Base-by-base conservation (phyloP, 345 rosid species). In the Citropsis articulata region DNA sequence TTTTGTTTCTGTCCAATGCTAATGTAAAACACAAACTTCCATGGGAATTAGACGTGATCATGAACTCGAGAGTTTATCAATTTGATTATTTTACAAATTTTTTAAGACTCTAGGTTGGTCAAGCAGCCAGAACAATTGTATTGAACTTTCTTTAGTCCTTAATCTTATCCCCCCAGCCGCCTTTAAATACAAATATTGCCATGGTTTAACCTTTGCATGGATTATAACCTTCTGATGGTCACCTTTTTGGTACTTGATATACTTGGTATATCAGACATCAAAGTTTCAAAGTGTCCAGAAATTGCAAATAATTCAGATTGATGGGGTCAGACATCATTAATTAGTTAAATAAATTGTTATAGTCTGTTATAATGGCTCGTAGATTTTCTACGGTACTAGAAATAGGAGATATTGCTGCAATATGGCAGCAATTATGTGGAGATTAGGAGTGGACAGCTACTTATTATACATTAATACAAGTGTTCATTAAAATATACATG, bases 91-190 rank as follows among this genome's bases (percentile, higher is more conserved):
- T 57, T 59, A 24, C 75, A 21, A 9, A 5, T 67, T 42, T 62
- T 40, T 40, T 40, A 40, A 40, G 45, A 40, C 45, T 9, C 45
- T 40, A 40, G 1, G 12, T 40, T 40, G 45, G 55, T 48, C 75
- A 56, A 77, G 68, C 73, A 16, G 66, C 56, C 19, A 14, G 48
- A 70, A 22, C 60, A 40, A 67, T 28, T 22, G 2, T 31, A 55
- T 79, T 42, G 12, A 38, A 13, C 25, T 6, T 27, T 79, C 28
- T 69, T 60, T 13, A 31, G 65, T 66, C 42, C 22, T 77, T 77
- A 74, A 77, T 67, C 80, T 72, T 62, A 74, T 77, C 61, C 61
- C 61, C 22, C 5, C 14, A 57, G 30, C 53, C n/a, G 18, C 24
- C n/a, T 56, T 27, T 18, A 22, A 48, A 63, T 68, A 72, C 59